Base-by-base conservation (phyloP, 1,284 basidiomycete species). In the Afroboletus lepidellus region DNA sequence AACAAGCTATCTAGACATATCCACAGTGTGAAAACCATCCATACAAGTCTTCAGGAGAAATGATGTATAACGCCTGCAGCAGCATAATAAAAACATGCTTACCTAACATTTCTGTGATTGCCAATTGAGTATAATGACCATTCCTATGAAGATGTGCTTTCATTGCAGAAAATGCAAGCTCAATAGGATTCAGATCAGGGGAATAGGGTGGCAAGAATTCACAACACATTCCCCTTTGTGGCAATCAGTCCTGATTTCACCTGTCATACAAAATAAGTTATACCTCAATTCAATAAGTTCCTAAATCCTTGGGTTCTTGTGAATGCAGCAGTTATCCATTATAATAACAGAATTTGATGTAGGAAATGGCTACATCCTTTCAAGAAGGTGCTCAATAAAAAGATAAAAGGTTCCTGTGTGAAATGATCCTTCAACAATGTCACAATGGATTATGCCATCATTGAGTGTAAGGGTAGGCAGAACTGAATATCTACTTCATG, bases 341-440 rank as follows among this genome's bases (percentile, higher is more conserved):
- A 60, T n/a, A 12, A 59, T 27, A 3, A 59, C 48, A 2, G 41
- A 60, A 2, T 55, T 54, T 0, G 12, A 24, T 0, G 18, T 23
- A 8, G 50, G 57, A 21, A 11, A 54, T 0, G 33, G 50, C 8
- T 71, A 57, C 73, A 75, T 76, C 0, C 57, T 30, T 8, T 64
- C 55, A 0, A 76, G 58, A 0, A 74, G 46, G 0, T 34, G 41
- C 0, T 64, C 50, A 16, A 76, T 60, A 43, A 69, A 75, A 0
- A 7, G 0, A 1, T 0, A 18, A 9, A 56, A 54, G 1, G 25
- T 33, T 1, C 41, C 27, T 0, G 21, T 50, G 21, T 33, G 42
- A 11, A 55, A 57, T 0, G 62, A 66, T 0, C 64, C 62, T n/a
- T 64, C 58, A 7, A 33, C 34, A n/a, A 37, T 58, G 9, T 63